phyloP scores from a whole-genome alignment of 805 yeast species.

The Candida ovalis region DNA sequence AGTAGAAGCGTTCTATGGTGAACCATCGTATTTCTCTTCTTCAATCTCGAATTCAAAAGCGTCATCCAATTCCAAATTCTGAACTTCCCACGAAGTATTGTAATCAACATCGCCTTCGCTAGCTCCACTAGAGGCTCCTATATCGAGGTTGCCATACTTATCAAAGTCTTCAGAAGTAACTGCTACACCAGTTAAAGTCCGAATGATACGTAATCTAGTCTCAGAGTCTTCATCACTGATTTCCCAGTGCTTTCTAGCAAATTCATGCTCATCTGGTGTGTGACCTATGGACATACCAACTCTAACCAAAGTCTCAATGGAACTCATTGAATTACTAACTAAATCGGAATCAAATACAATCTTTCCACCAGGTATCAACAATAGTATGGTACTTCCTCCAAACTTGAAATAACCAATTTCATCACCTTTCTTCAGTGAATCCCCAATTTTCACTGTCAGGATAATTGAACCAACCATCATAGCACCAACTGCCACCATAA shows the following conservation, averaged over 20 bases:
- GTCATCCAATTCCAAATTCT: conserved; percentile 25
- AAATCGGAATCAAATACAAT: conserved; percentile 74
- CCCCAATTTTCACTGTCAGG: conserved; percentile 61
- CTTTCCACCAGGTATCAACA: conserved; percentile 50
- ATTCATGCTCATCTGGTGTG: conserved; percentile 45
- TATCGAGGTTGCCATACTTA: background rate
- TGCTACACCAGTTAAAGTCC: conserved; percentile 49
- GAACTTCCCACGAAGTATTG: conserved; percentile 27
- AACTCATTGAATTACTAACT: conserved; percentile 56
- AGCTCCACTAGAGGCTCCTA: conserved; percentile 1
- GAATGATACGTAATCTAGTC: conserved; percentile 45
- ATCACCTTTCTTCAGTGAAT: conserved; percentile 59
- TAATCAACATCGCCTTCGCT: conserved; percentile 8
- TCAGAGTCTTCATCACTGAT: conserved; percentile 45
- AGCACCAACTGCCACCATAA: conserved; percentile 86
- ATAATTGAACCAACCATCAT: conserved; percentile 98
- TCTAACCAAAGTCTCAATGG: conserved; percentile 77
- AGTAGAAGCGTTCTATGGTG: no score
- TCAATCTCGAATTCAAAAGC: conserved; percentile 24
- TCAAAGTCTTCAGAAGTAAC: background rate
- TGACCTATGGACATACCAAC: conserved; percentile 96
- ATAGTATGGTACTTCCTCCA: conserved; percentile 87
- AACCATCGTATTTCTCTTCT: conserved; percentile 9
- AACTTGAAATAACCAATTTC: conserved; percentile 94
- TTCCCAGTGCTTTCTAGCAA: conserved; percentile 39